Evolutionary conservation across 345 rosid genomes (phyloP).

Genomic region (Litchi chinensis): DNA sequence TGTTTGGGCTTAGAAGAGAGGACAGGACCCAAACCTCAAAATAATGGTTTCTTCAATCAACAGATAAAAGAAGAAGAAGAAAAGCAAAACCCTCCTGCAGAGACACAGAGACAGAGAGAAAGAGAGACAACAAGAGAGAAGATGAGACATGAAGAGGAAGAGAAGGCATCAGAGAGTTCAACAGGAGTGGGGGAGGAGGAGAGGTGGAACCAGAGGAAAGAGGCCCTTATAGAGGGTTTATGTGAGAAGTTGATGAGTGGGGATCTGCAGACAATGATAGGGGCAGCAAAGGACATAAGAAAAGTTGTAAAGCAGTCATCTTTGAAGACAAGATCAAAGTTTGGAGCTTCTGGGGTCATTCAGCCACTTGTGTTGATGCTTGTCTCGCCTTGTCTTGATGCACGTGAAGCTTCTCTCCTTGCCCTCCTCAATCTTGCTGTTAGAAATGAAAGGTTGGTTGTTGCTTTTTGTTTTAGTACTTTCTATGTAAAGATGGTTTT

Average conservation of each 20-base stretch:
- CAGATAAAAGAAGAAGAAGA: background rate
- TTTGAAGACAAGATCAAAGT: conserved; percentile 58
- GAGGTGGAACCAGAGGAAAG: conserved; percentile 49
- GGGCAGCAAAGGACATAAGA: conserved; percentile 66
- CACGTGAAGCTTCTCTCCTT: conserved; percentile 70
- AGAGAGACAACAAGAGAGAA: conserved; percentile 8
- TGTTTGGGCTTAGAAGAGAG: conserved; percentile 11
- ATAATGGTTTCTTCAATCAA: background rate
- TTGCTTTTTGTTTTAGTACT: background rate
- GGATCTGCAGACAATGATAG: conserved; percentile 62
- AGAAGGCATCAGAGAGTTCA: conserved; percentile 22
- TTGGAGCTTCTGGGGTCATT: conserved; percentile 73
- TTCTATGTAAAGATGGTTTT: background rate
- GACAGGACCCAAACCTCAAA: conserved; percentile 11
- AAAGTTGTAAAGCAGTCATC: conserved; percentile 57
- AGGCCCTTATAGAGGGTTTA: conserved; percentile 45
- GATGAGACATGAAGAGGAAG: conserved; percentile 38
- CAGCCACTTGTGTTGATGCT: conserved; percentile 73
- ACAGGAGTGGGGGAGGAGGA: conserved; percentile 35
- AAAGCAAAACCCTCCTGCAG: conserved; percentile 2
- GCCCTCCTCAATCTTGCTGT: conserved; percentile 83
- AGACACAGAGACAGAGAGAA: background rate
- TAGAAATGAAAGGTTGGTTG: conserved; percentile 56
- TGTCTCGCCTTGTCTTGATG: conserved; percentile 53
- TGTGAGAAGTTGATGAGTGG: conserved; percentile 53